Evolutionary conservation across 768 basidiomycete genomes (phyloP).

Genomic region (Naganishia vishniacii): DNA sequence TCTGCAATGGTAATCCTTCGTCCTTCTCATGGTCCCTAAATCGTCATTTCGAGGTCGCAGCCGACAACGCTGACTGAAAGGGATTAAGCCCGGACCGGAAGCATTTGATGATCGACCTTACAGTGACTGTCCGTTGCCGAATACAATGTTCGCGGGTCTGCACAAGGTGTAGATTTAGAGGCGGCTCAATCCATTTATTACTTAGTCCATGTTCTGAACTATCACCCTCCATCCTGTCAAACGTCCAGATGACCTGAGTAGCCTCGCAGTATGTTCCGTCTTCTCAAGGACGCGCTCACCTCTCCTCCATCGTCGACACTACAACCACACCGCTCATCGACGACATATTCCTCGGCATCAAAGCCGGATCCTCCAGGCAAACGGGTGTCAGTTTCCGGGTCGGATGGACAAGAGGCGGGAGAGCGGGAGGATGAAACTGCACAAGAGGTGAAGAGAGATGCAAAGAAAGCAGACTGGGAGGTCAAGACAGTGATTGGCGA

Average conservation of each 20-base stretch:
- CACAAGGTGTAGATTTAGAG: too few species aligned
- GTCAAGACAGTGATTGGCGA: background rate
- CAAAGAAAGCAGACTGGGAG: conserved; percentile 6
- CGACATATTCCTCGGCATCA: conserved; percentile 7
- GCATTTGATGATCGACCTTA: background rate
- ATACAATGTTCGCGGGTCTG: too few species aligned
- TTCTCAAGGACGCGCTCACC: conserved; percentile 42
- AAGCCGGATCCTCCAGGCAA: background rate
- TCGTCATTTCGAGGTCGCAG: too few species aligned
- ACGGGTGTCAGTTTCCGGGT: background rate
- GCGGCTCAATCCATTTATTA: too few species aligned
- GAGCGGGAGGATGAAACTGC: conserved; percentile 9
- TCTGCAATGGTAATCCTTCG: too few species aligned
- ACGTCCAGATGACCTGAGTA: background rate
- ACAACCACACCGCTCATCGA: conserved; percentile 26
- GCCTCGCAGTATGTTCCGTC: conserved; percentile 40
- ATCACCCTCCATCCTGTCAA: background rate
- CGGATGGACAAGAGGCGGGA: background rate
- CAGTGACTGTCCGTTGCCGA: background rate
- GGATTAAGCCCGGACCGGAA: background rate
- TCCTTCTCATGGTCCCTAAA: too few species aligned
- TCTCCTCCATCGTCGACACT: conserved; percentile 34
- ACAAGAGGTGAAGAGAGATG: background rate
- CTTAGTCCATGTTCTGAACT: too few species aligned
- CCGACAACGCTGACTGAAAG: conserved; percentile 2